Evolutionary conservation across 305 asterid species (phyloP), one percentile per base, ranked within the genome.

Genomic region (Striga hermonthica): DNA sequence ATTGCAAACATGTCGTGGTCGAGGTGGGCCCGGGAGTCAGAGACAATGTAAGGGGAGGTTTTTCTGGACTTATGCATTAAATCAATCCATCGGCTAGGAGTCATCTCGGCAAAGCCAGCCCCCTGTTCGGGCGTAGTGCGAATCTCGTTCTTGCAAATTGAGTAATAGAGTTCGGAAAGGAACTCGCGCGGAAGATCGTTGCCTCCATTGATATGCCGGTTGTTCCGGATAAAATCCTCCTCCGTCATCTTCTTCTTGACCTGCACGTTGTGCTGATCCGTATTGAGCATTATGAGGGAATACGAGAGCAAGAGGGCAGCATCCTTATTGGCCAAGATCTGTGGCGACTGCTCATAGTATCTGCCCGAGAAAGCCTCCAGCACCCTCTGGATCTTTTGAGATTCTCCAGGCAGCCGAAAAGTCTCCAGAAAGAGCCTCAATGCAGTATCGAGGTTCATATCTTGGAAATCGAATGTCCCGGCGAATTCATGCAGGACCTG

Each of bases 1-100:
- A 87, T 87, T 31, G 98, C 97, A 76, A 92, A 92, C 98, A 92
- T 92, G 83, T 92, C 96, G 65, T 86, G 98, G 80, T 92, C 98
- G 72, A 92, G 96, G 81, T 86, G 77, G 65, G 97, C 84, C 75
- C 87, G 85, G 40, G 95, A 84, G 81, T 87, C 98, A 41, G 95
- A 76, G 67, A 84, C 82, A 37, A 87, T 84, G 75, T 84, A 89
- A 6, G 87, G 95, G 71, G 95, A 78, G 65, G 81, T 85, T 74
- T 84, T 92, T 73, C 69, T 86, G 44, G 95, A 89, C 78, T 92
- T 92, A 62, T 86, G 95, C 91, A 92, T 85, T 84, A 92, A 67
- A 86, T 92, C 98, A 71, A 87, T 89, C 98, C 98, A 91, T 55
- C 98, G 90, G 77, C 98, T 91, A 13, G 98, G 97, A 67, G 83